Base-by-base conservation (phyloP, 768 basidiomycete species). In the Leccinum boreale region DNA sequence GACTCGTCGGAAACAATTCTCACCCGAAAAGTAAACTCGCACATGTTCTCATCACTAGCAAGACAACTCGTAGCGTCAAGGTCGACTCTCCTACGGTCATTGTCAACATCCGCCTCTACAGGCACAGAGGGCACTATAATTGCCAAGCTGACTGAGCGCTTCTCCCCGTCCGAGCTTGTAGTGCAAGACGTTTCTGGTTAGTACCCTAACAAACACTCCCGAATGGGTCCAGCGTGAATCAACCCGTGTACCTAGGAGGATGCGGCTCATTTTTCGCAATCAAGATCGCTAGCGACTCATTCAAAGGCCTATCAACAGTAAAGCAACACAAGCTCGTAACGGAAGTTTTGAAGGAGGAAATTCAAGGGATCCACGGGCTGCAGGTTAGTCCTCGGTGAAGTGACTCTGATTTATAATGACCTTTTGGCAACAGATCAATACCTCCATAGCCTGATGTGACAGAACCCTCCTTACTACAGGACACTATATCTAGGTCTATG, bases 221-320 rank as follows among this genome's bases (percentile, higher is more conserved):
- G n/a, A 3, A n/a, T 33, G 29, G 29, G 26, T n/a, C 47, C 26
- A 35, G 28, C 61, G 33, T 49, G 33, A 49, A 47, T 57, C 52
- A 14, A 61, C 52, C 47, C 44, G 50, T 65, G 15, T 50, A 14
- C 31, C 21, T 48, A 97, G 96, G 94, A 54, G 97, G 97, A 23
- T 98, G 97, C 69, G 97, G 97, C n/a, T 82, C 87, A 4, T 99
- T 98, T 74, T 99, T 96, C 66, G 91, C 94, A 45, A 95, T 99
- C 60, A 81, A 83, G 12, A 90, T 99, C 60, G 83, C 89, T 4
- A 94, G 92, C 58, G 72, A 84, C n/a, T 80, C 81, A 1, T 98
- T 99, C 80, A 86, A 88, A 62, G 96, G 89, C 9, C 74, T 98
- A 42, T 73, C 90, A 1, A 89, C 85, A 45, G 85, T 98, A 54